A percentile compares a stretch with the other conserved stretches of the same genome.
These are phyloP conservation scores for Toxoplasma gondii DNA, from an alignment of 169 alveolate species.

Conservation along the genomic window DNA sequence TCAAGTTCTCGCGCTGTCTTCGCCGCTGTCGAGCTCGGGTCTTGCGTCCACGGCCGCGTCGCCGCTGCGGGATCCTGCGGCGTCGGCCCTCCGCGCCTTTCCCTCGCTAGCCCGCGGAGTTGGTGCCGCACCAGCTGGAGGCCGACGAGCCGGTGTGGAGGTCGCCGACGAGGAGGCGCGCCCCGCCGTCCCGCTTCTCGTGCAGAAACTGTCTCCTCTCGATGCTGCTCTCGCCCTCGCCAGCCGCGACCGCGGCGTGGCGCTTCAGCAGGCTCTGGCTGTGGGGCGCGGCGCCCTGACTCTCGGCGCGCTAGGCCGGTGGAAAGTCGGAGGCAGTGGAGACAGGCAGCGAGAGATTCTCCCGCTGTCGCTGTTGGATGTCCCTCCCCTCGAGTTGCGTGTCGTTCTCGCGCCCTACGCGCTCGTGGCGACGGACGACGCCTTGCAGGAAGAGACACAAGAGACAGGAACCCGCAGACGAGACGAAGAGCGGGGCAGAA, in stretches of 20 bases:
- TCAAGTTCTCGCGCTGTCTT: background rate
- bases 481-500: too few relatives aligned
- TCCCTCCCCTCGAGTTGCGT: background rate
- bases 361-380: background rate
- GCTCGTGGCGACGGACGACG: background rate
- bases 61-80: background rate
- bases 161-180: background rate
- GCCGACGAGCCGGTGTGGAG: background rate
- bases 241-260: constrained; percentile 6
- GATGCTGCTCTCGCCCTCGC: constrained; percentile 8
- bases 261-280: background rate
- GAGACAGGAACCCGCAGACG: too few relatives aligned
- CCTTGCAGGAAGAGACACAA: too few relatives aligned
- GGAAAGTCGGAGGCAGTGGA: background rate
- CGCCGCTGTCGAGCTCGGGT: background rate
- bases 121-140: background rate
- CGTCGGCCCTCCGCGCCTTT: background rate
- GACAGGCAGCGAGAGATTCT: background rate
- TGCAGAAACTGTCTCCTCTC: constrained; percentile 18
- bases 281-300: constrained; percentile 19
- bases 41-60: background rate
- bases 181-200: background rate
- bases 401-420: constrained; percentile 3
- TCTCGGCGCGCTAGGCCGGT: background rate
- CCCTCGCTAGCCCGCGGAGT: too few relatives aligned